phyloP scores from a whole-genome alignment of 192 early-diverging fungal species.

The Bifiguratus adelaidae region DNA sequence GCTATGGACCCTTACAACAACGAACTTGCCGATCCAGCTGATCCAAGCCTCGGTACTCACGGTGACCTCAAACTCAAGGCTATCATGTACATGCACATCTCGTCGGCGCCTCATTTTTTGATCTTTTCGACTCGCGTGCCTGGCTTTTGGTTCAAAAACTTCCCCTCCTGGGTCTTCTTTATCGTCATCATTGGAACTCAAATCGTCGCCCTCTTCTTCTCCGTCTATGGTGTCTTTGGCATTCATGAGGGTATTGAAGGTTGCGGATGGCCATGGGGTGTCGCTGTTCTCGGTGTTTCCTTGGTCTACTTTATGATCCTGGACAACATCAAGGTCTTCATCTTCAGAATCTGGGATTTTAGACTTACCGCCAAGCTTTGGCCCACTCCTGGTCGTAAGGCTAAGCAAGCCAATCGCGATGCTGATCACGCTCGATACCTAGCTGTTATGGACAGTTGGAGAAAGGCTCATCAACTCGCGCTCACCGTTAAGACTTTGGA shows the following conservation, averaged over 20 bases:
- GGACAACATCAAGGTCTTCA: slow-evolving; percentile 72
- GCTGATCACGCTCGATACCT: slow-evolving; percentile 29
- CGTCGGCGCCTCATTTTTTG: slow-evolving; percentile 76
- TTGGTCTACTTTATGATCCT: slow-evolving; percentile 64
- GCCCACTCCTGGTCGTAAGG: slow-evolving; percentile 50
- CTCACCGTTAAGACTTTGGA: too few species aligned
- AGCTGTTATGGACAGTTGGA: slow-evolving; percentile 23
- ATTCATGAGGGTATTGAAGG: slow-evolving; percentile 4
- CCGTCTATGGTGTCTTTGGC: slow-evolving; percentile 48
- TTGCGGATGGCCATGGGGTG: slow-evolving; percentile 51
- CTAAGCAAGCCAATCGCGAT: slow-evolving; percentile 39
- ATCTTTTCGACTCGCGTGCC: slow-evolving; percentile 79
- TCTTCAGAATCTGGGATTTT: slow-evolving; percentile 74
- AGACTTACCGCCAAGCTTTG: slow-evolving; percentile 74
- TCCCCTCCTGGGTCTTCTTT: slow-evolving; percentile 61
- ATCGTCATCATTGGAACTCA: slow-evolving; percentile 70
- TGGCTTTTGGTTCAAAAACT: slow-evolving; percentile 72
- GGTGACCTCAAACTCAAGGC: slow-evolving; percentile 61
- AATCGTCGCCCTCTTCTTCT: slow-evolving; percentile 72
- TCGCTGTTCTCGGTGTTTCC: slow-evolving; percentile 56
- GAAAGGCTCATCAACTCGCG: slow-evolving; percentile 10
- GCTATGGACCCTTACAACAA: slow-evolving; percentile 45
- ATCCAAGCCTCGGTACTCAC: slow-evolving; percentile 67
- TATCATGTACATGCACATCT: slow-evolving; percentile 83
- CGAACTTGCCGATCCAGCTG: slow-evolving; percentile 63